Conservation (phyloP, 2,329 filamentous ascomycete species). For the Phyllosticta ampelicida region DNA sequence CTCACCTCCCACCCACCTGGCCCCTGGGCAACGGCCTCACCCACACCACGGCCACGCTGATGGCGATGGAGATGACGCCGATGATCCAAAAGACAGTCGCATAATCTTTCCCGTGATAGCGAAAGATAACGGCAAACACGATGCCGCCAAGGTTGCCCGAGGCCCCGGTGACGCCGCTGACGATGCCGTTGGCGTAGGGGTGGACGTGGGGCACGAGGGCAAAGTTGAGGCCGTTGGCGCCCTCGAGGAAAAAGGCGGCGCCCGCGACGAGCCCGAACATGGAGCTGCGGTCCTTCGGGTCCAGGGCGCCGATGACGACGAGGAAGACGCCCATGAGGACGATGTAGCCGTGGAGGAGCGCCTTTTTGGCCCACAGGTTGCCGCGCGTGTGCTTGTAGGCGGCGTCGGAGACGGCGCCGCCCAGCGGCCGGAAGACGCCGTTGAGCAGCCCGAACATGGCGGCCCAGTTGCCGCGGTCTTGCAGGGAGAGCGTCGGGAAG, state of each 20-base stretch:
- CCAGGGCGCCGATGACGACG: conserved; percentile 50
- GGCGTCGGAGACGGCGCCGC: conserved; percentile 49
- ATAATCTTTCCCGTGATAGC: conserved; percentile 61
- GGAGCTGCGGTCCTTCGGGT: conserved; percentile 50
- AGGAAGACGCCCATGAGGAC: conserved; percentile 49
- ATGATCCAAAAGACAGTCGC: conserved; percentile 69
- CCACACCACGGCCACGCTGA: conserved; percentile 58
- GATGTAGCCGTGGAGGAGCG: conserved; percentile 46
- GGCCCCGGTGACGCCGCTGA: conserved; percentile 70
- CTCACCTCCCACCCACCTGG: conserved; percentile 36
- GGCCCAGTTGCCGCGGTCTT: conserved; percentile 49
- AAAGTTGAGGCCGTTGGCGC: conserved; percentile 78
- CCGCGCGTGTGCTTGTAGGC: conserved; percentile 41
- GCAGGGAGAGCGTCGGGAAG: conserved; percentile 45
- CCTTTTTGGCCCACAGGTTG: conserved; percentile 54
- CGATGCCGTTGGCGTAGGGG: conserved; percentile 63
- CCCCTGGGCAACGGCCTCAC: conserved; percentile 47
- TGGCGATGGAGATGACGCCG: conserved; percentile 59
- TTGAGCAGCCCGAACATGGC: conserved; percentile 70
- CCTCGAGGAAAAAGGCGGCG: conserved; percentile 73
- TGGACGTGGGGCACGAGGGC: conserved; percentile 79
- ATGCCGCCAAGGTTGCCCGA: conserved; percentile 78
- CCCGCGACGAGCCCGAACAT: conserved; percentile 70
- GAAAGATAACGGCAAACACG: conserved; percentile 72
- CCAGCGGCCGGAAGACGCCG: conserved; percentile 54